These are phyloP conservation scores for Coemansia sp. DNA, from an alignment of 192 early-diverging fungal species.

Conservation along the genomic window DNA sequence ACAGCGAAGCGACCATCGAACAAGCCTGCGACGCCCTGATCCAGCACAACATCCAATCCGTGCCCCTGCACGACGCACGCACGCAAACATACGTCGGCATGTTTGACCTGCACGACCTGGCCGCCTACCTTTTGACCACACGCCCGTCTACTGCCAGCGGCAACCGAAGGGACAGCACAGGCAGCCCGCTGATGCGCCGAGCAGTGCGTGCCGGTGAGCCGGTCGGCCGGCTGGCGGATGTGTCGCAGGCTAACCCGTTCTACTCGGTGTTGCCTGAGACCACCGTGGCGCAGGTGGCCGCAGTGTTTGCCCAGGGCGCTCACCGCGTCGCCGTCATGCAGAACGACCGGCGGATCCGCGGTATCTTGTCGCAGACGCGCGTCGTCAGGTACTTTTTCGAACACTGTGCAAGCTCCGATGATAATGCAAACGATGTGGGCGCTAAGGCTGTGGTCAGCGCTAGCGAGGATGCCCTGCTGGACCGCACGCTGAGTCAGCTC, in stretches of 20 bases:
- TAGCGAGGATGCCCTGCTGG: slow-evolving; percentile 21
- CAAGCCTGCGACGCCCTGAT: slow-evolving; percentile 72
- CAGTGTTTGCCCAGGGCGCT: slow-evolving; percentile 70
- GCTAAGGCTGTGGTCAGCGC: slow-evolving; percentile 9
- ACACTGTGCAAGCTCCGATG: slow-evolving; percentile 25
- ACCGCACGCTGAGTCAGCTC: slow-evolving; percentile 51
- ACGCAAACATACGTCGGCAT: slow-evolving; percentile 70
- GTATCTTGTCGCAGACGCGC: slow-evolving; percentile 75
- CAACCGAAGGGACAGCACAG: neutral
- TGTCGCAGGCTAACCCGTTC: slow-evolving; percentile 81
- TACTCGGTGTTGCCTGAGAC: slow-evolving; percentile 77
- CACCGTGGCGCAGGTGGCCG: slow-evolving; percentile 65
- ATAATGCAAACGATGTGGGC: neutral
- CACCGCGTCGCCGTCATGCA: slow-evolving; percentile 80
- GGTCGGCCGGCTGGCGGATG: slow-evolving; percentile 51
- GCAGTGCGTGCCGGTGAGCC: neutral
- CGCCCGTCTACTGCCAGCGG: neutral
- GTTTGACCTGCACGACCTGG: slow-evolving; percentile 84
- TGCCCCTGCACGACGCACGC: slow-evolving; percentile 69
- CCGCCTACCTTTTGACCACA: slow-evolving; percentile 66
- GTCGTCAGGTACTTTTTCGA: slow-evolving; percentile 68
- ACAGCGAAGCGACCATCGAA: slow-evolving; percentile 59
- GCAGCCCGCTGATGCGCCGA: neutral
- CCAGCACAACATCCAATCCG: slow-evolving; percentile 72
- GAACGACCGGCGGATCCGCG: slow-evolving; percentile 58